Evolutionary conservation across 2,329 filamentous ascomycete species (phyloP), one percentile per base, ranked within the genome.

Genomic region (Escovopsis sp.): DNA sequence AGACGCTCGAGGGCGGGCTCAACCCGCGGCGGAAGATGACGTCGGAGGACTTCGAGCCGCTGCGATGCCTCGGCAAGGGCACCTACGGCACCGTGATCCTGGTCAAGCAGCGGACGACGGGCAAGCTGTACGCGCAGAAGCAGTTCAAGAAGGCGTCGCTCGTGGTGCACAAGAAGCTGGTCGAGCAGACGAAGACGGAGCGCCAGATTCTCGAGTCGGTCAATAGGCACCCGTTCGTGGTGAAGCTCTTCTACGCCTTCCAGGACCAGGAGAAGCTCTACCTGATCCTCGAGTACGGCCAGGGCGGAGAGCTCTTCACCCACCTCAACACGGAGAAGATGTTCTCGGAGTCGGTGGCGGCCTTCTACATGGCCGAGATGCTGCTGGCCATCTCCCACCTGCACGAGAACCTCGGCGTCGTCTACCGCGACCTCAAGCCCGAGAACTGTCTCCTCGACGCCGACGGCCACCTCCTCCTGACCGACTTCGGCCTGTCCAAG

Each of bases 291-390:
- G 88, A 98, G 60, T 98, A 98, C 56, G 90, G 90, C 5, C 84
- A 94, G 56, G 92, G 92, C 27, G 90, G 92, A 38, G 92, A 98
- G 59, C 69, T 98, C 5, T 98, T 98, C 55, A 86, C 83, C n/a
- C 88, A 96, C 51, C 69, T 98, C 18, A 84, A 78, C 39, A 80
- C 85, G 45, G 87, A 96, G 56, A 83, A 85, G 55, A 96, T 96
- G 83, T 96, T 98, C 47, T 70, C 80, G 12, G 88, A 96, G 59
- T 70, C 82, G 13, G 80, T 80, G 2, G 82, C 88, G 0, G 84
- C 87, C 2, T 98, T 96, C 58, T 98, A 98, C 68, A 93, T 96
- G 83, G 92, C 86, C 0, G 87, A 98, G 61, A 92, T 98, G 76
- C 76, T 94, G 4, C 73, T 98, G 17, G 92, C 90, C 21, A 72